Conservation (phyloP, 225 moss, liverwort and hornwort species). For the Polytrichum formosum region DNA sequence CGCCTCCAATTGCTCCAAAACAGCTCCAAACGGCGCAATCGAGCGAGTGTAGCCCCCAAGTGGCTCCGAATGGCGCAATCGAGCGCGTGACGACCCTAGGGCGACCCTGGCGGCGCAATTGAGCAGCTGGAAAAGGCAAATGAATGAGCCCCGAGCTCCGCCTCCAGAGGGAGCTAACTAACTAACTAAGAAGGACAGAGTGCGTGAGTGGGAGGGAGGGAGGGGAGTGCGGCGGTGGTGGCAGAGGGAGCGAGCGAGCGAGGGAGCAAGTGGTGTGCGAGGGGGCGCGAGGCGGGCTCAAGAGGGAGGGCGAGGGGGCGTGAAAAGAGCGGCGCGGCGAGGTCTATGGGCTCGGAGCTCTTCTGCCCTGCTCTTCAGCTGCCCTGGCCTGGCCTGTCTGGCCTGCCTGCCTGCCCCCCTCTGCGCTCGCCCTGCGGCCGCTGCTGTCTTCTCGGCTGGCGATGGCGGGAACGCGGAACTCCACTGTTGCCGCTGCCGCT, state of each 20-base stretch:
- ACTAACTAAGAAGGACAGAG: not conserved
- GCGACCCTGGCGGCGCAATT: no score
- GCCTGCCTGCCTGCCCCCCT: no score
- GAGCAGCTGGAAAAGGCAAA: no score
- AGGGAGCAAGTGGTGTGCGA: constrained; percentile 12
- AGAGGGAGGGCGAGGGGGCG: constrained; percentile 11
- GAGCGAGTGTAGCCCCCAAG: not conserved
- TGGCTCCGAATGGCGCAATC: constrained; percentile 8
- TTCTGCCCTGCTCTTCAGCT: no score
- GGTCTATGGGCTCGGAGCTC: constrained; percentile 32
- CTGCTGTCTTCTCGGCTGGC: constrained; percentile 62
- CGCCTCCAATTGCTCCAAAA: not conserved
- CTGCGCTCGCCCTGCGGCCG: constrained; percentile 4
- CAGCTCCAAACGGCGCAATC: constrained; percentile 12
- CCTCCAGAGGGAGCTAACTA: not conserved
- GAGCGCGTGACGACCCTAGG: not conserved
- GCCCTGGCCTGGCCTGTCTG: no score
- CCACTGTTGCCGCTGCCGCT: no score
- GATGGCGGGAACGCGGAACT: constrained; percentile 50
- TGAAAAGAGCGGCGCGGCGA: constrained; percentile 58
- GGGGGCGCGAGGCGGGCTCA: constrained; percentile 17
- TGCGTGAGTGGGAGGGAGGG: not conserved
- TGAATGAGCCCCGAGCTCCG: not conserved
- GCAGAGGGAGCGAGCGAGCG: not conserved
- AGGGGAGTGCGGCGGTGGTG: constrained; percentile 1